Percentiles rank a stretch among this genome's conserved stretches.
phyloP scores from a whole-genome alignment of 1,284 basidiomycete species.

The Fomitopsis betulina region DNA sequence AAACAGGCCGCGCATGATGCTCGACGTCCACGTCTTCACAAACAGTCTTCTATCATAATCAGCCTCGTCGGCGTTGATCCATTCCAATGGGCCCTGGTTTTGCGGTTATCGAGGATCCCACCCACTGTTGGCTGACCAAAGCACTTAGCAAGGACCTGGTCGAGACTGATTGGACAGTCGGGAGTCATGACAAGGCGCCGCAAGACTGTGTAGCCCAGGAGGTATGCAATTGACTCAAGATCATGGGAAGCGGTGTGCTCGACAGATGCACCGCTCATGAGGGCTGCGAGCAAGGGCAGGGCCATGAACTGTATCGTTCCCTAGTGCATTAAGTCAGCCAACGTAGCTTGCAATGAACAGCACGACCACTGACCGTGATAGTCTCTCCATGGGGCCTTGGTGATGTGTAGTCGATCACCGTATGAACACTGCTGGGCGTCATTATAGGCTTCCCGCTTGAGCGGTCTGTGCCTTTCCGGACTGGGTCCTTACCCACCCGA shows the following conservation, averaged over 20 bases:
- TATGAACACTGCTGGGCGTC: background rate
- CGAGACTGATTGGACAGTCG: background rate
- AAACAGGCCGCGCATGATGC: too few relatives aligned
- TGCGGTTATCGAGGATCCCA: background rate
- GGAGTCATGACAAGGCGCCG: background rate
- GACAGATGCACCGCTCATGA: background rate
- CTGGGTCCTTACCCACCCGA: background rate
- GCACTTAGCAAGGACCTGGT: background rate
- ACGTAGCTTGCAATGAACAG: too few relatives aligned
- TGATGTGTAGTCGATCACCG: background rate
- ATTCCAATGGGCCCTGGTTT: background rate
- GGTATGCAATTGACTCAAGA: background rate
- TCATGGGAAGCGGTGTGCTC: background rate
- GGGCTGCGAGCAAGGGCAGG: background rate
- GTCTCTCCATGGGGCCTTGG: background rate
- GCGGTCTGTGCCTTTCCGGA: background rate
- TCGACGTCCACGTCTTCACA: too few relatives aligned
- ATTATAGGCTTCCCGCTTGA: background rate
- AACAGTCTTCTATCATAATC: background rate
- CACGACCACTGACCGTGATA: background rate
- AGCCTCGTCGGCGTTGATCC: background rate
- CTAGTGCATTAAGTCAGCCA: background rate
- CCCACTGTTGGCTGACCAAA: background rate
- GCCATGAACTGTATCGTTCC: conserved; percentile 3
- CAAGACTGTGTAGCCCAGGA: background rate